Evolutionary conservation across 257 asterid species (phyloP).

Genomic region (Pogostemon cablin): DNA sequence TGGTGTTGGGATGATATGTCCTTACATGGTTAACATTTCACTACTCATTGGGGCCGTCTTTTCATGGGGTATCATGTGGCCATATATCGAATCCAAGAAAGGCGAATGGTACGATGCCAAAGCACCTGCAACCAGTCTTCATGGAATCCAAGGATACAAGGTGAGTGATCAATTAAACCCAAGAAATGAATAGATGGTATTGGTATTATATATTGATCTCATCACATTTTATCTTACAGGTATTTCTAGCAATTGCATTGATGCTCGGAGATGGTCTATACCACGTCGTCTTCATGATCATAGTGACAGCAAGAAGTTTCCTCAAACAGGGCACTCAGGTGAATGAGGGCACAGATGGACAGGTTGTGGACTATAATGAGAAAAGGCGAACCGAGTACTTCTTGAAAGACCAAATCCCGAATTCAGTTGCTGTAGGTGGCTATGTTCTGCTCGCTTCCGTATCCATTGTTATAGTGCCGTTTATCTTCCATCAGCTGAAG

Average conservation of each 20-base stretch:
- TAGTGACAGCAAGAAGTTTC: constrained; percentile 37
- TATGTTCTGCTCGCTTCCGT: constrained; percentile 43
- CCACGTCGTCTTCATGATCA: constrained; percentile 58
- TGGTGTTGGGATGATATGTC: constrained; percentile 83
- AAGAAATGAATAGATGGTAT: too few species aligned
- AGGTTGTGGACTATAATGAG: constrained; percentile 34
- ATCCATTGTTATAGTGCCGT: constrained; percentile 43
- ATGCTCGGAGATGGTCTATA: constrained; percentile 84
- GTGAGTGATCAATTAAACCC: constrained; percentile 25
- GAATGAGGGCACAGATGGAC: constrained; percentile 1
- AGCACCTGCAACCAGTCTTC: constrained; percentile 43
- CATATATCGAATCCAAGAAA: constrained; percentile 49
- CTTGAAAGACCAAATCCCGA: constrained; percentile 59
- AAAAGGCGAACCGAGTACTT: constrained; percentile 45
- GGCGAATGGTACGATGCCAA: constrained; percentile 58
- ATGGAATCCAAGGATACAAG: constrained; percentile 73
- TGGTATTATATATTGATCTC: not conserved
- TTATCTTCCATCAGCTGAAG: constrained; percentile 51
- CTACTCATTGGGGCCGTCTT: constrained; percentile 60
- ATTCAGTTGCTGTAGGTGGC: constrained; percentile 43
- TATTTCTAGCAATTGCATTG: constrained; percentile 69
- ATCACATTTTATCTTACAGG: constrained; percentile 26
- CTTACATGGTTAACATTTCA: constrained; percentile 66
- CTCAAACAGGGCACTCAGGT: not conserved
- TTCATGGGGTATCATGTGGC: constrained; percentile 78